Conservation (phyloP, 768 basidiomycete genomes). For the Tephrocybe rancida region DNA sequence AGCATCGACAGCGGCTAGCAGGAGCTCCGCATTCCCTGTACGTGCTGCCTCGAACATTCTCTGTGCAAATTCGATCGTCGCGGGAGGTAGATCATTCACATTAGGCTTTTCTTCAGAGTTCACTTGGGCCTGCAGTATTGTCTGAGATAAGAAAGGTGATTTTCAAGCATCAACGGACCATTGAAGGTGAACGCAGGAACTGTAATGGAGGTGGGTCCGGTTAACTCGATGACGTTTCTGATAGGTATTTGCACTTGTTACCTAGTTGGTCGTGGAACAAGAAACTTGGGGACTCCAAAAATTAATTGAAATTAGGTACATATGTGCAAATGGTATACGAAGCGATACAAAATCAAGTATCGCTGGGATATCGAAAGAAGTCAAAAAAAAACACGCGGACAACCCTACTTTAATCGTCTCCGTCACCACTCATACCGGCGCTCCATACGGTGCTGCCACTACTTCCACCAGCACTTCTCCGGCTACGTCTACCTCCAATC, state of each 20-base stretch:
- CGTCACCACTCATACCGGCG: slow-evolving; percentile 75
- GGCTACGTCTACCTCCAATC: slow-evolving; percentile 58
- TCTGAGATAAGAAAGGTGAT: not conserved
- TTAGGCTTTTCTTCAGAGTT: slow-evolving; percentile 5
- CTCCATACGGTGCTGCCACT: slow-evolving; percentile 87
- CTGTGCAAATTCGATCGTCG: slow-evolving; percentile 59
- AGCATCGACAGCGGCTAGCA: slow-evolving; percentile 63
- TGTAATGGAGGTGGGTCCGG: not conserved
- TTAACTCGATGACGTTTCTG: not conserved
- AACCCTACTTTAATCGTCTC: slow-evolving; percentile 35
- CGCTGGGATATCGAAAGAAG: not conserved
- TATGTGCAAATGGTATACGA: slow-evolving; percentile 5
- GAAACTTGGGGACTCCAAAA: not conserved
- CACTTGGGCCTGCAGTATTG: not conserved
- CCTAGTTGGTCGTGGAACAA: too few species aligned
- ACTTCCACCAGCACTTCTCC: slow-evolving; percentile 63
- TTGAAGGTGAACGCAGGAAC: not conserved
- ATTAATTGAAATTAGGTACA: slow-evolving; percentile 1
- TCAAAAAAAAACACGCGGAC: not conserved
- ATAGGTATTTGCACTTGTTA: too few species aligned
- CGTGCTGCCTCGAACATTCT: slow-evolving; percentile 80
- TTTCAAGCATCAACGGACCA: slow-evolving; percentile 5
- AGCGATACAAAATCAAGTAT: not conserved
- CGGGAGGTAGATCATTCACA: slow-evolving; percentile 35
- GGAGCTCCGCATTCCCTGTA: slow-evolving; percentile 49